These are phyloP conservation scores for Aspergillus sp. DNA, from an alignment of 2,329 filamentous ascomycete species.

Conservation along the genomic window DNA sequence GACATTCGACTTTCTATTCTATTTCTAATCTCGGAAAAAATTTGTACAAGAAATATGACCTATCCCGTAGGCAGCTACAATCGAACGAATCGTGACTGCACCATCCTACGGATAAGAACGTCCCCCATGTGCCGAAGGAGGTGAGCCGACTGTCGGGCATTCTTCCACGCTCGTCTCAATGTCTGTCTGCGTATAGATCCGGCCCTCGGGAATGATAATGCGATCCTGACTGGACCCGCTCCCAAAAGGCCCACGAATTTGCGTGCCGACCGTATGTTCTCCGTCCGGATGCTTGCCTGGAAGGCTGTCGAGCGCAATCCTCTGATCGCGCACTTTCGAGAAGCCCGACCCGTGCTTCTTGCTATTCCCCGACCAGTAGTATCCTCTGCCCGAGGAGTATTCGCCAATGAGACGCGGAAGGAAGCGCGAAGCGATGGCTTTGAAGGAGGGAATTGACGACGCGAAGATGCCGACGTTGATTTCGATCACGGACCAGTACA, in stretches of 20 bases:
- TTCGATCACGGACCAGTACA: conserved; percentile 48
- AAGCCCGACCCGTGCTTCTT: conserved; percentile 28
- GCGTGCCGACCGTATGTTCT: conserved; percentile 21
- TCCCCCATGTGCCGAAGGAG: neutral
- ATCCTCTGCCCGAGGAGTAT: conserved; percentile 27
- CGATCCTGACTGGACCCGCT: conserved; percentile 28
- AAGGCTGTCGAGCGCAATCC: conserved; percentile 16
- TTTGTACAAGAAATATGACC: too few relatives aligned
- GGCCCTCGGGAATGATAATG: conserved; percentile 31
- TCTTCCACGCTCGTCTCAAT: conserved; percentile 33
- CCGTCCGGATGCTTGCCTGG: conserved; percentile 9
- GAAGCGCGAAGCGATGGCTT: conserved; percentile 42
- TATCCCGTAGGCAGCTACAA: too few relatives aligned
- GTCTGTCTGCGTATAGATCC: conserved; percentile 31
- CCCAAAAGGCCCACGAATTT: conserved; percentile 17
- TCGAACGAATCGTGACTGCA: too few relatives aligned
- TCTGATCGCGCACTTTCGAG: conserved; percentile 24
- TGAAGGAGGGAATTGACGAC: conserved; percentile 44
- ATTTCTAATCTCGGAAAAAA: too few relatives aligned
- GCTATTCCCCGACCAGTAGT: conserved; percentile 23
- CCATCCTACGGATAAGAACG: neutral
- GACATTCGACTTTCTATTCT: too few relatives aligned
- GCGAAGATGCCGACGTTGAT: conserved; percentile 45
- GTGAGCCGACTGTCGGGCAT: neutral
- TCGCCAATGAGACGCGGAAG: conserved; percentile 43